Evolutionary conservation across 305 asterid genomes (phyloP), one percentile per base, ranked within the genome.

Genomic region (Fraxinus sp.): DNA sequence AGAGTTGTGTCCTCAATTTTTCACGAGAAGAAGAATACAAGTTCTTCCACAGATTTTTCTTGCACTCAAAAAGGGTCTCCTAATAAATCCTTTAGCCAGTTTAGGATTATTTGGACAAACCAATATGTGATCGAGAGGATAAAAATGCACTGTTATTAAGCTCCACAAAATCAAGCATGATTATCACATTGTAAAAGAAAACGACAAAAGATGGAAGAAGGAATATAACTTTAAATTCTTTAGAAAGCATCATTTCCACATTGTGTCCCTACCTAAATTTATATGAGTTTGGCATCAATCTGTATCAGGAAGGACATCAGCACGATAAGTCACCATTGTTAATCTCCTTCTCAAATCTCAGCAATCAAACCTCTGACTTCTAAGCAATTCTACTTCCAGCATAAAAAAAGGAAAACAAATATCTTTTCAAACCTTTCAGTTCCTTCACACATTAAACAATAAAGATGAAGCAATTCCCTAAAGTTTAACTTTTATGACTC

Each of bases 381-480:
- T n/a, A 62, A 62, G 72, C 30, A 62, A 24, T 57, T 57, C 20
- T 7, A 62, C 24, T 62, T 7, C 8, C 72, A 62, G 3, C 33
- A 22, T 18, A 57, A 57, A n/a, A 57, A 57, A 16, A 4, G 22
- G 78, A 32, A 46, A 44, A 74, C 13, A 20, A 33, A 80, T 13
- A 59, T 74, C 66, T 78, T 52, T 66, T 80, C 39, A 24, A 57
- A 68, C 44, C 20, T 78, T 71, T 22, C 41, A 59, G 7, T 77
- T 73, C 68, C 16, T 72, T 76, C 79, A 57, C 35, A 78, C 1
- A 10, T 52, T 22, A 9, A 55, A 22, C 79, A 78, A 78, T 5
- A 70, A 13, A 79, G 13, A 30, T 37, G 76, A 57, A 81, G 74
- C 80, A 83, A 41, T 79, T 33, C 32, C 13, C 76, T 78, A 28